phyloP scores from a whole-genome alignment of 345 rosid genomes.

The Cardamine chenopodiifolia region DNA sequence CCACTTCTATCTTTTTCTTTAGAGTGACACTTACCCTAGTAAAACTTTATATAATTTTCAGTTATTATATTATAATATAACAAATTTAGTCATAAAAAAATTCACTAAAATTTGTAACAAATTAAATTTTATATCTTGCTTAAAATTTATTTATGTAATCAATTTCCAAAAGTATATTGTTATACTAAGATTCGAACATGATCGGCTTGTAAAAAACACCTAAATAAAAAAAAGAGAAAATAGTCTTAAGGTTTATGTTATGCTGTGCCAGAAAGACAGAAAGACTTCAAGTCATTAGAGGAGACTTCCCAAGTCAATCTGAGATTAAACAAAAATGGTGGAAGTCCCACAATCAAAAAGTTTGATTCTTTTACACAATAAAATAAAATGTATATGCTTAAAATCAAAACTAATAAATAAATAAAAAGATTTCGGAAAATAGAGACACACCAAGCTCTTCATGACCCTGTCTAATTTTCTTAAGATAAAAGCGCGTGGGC shows the following conservation, averaged over 20 bases:
- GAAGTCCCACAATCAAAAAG: constrained; percentile 29
- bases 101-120: neutral
- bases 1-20: neutral
- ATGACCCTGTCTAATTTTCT: constrained; percentile 14
- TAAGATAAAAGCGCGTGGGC: constrained; percentile 42
- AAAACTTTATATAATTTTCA: neutral
- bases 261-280: neutral
- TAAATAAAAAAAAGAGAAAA: neutral
- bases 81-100: neutral
- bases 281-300: constrained; percentile 33
- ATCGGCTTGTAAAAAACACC: neutral
- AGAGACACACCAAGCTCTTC: neutral
- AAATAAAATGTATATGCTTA: no score
- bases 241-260: neutral
- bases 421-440: neutral
- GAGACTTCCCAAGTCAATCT: constrained; percentile 39
- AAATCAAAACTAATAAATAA: neutral
- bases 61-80: neutral
- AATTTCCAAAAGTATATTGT: neutral
- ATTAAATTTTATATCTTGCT: neutral
- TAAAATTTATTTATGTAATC: neutral
- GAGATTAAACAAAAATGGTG: constrained; percentile 25
- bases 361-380: constrained; percentile 20
- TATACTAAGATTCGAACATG: neutral
- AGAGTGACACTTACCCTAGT: neutral